Evolutionary conservation across 768 basidiomycete genomes (phyloP).

Genomic region (Suillus alpinus): DNA sequence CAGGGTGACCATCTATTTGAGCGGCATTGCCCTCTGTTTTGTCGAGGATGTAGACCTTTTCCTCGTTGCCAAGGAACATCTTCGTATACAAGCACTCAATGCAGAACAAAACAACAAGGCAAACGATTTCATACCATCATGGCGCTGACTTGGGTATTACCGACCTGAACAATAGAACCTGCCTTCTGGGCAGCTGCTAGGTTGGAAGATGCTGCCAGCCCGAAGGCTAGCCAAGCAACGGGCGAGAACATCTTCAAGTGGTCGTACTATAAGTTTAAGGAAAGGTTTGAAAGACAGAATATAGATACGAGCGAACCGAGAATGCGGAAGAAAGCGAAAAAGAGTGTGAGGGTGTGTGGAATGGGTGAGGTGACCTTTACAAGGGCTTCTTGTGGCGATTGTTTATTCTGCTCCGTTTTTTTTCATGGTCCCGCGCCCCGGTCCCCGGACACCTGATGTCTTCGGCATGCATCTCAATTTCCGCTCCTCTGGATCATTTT

Average conservation of each 20-base stretch:
- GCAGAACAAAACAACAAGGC: neutral
- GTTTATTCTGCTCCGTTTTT: neutral
- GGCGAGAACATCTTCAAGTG: slow-evolving; percentile 26
- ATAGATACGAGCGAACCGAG: neutral
- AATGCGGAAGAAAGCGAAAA: slow-evolving; percentile 1
- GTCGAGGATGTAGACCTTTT: slow-evolving; percentile 90
- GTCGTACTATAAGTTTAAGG: neutral
- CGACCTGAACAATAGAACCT: slow-evolving; percentile 24
- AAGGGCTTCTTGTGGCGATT: neutral
- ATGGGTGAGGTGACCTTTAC: neutral
- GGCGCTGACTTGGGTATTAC: slow-evolving; percentile 42
- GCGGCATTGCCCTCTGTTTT: slow-evolving; percentile 80
- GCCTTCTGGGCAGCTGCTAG: slow-evolving; percentile 11
- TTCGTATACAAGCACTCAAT: neutral
- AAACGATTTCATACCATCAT: slow-evolving; percentile 46
- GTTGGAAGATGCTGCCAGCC: slow-evolving; percentile 36
- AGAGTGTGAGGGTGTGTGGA: neutral
- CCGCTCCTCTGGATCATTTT: neutral
- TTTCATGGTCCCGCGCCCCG: neutral
- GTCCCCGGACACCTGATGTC: neutral
- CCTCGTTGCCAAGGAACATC: slow-evolving; percentile 74
- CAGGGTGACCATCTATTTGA: slow-evolving; percentile 65
- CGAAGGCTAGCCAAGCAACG: slow-evolving; percentile 42
- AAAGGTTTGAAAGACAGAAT: slow-evolving; percentile 1
- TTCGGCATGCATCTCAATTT: neutral